A percentile compares a stretch with the other conserved stretches of the same genome.
Conservation (phyloP, 2,329 filamentous ascomycete species). For the Monosporascus sp. region DNA sequence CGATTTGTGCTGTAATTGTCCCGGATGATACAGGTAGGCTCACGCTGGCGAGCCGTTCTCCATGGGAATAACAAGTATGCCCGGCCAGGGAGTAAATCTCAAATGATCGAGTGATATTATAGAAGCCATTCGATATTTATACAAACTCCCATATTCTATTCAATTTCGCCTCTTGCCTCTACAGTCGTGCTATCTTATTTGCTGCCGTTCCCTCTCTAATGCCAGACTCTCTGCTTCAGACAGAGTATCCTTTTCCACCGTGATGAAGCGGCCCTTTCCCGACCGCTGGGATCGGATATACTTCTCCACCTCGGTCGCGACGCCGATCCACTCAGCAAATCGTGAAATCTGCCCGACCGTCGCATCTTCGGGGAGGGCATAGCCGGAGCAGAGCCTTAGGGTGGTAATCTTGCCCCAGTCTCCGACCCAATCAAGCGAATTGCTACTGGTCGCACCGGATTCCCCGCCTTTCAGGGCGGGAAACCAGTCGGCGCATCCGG, state of each 20-base stretch:
- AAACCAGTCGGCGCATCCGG: constrained; percentile 53
- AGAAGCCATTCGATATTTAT: too few relatives aligned
- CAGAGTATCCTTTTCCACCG: constrained; percentile 39
- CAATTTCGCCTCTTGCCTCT: neutral
- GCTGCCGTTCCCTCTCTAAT: constrained; percentile 6
- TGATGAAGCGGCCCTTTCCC: constrained; percentile 44
- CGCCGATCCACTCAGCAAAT: constrained; percentile 30
- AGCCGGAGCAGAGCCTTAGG: constrained; percentile 42
- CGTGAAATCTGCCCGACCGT: constrained; percentile 26
- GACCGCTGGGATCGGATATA: constrained; percentile 41
- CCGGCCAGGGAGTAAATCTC: too few relatives aligned
- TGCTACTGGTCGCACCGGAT: constrained; percentile 35
- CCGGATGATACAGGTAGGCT: too few relatives aligned
- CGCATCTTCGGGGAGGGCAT: constrained; percentile 30
- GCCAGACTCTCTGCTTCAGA: constrained; percentile 10
- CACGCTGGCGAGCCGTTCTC: too few relatives aligned
- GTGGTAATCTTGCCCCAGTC: constrained; percentile 48
- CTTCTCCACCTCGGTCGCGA: constrained; percentile 40
- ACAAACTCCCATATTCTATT: neutral
- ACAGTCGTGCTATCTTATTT: neutral
- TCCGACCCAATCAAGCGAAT: constrained; percentile 47
- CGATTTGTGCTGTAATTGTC: too few relatives aligned
- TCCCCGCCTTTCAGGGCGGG: constrained; percentile 36
- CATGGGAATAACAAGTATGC: too few relatives aligned
- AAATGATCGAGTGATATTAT: too few relatives aligned